Evolutionary conservation across 2,329 filamentous ascomycete species (phyloP).

Genomic region (Dactylellina sp.): DNA sequence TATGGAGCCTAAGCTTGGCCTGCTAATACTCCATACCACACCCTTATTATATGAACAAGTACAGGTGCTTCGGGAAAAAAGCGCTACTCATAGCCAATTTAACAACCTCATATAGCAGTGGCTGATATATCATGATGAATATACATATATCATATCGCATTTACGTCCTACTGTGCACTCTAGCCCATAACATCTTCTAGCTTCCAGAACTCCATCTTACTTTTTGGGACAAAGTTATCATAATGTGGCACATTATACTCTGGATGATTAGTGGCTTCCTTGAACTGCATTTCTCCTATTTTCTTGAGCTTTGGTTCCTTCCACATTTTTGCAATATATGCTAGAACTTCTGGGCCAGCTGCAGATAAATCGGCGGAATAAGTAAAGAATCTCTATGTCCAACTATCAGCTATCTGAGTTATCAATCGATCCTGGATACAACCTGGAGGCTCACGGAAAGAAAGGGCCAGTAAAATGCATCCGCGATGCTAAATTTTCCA

Average conservation of each 20-base stretch:
- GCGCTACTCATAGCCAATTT: no score
- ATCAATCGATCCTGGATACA: background rate
- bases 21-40: no score
- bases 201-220: constrained; percentile 51
- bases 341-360: constrained; percentile 16
- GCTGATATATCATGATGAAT: no score
- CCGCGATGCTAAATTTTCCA: constrained; percentile 44
- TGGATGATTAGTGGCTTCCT: constrained; percentile 25
- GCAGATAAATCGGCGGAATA: constrained; percentile 42
- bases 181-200: constrained; percentile 31
- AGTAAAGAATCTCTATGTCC: constrained; percentile 40
- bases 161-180: no score
- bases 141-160: no score
- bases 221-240: constrained; percentile 42
- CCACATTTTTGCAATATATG: constrained; percentile 53
- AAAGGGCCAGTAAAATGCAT: constrained; percentile 54
- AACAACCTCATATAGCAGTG: no score
- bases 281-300: constrained; percentile 45
- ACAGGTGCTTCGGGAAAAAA: no score
- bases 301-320: constrained; percentile 36
- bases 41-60: no score
- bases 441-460: constrained; percentile 21
- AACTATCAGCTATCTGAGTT: background rate
- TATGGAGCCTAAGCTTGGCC: no score
- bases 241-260: constrained; percentile 50